Conservation (phyloP, 2,329 filamentous ascomycete genomes). For the Cryphonectria japonica region DNA sequence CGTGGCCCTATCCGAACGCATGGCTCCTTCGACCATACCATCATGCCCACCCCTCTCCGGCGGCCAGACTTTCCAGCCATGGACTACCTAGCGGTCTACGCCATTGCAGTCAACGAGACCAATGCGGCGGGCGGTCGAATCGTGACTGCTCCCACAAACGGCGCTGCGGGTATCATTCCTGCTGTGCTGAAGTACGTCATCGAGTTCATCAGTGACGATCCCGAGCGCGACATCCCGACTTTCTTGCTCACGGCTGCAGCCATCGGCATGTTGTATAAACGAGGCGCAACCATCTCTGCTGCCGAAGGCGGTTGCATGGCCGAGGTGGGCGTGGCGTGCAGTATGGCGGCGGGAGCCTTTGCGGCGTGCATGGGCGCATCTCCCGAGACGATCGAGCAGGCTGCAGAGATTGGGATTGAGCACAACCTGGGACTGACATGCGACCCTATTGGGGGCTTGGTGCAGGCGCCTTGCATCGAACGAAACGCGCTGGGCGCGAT, state of each 20-base stretch:
- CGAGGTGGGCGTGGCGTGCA: constrained; percentile 56
- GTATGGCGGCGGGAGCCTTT: constrained; percentile 55
- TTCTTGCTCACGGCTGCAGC: constrained; percentile 54
- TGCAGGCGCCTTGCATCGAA: constrained; percentile 57
- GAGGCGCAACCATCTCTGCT: constrained; percentile 55
- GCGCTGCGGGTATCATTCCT: constrained; percentile 55
- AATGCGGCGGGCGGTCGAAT: constrained; percentile 55
- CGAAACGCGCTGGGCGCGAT: constrained; percentile 54
- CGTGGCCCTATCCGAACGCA: constrained; percentile 47
- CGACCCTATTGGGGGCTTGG: constrained; percentile 54
- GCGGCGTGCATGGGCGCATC: constrained; percentile 56
- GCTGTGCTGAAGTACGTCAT: constrained; percentile 54
- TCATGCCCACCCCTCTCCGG: constrained; percentile 49
- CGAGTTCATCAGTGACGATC: constrained; percentile 54
- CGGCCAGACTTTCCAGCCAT: constrained; percentile 54
- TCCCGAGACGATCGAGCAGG: constrained; percentile 54
- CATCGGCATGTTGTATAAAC: constrained; percentile 58
- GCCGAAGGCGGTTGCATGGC: constrained; percentile 58
- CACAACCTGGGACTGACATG: constrained; percentile 56
- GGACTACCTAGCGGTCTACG: constrained; percentile 55
- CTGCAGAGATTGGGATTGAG: constrained; percentile 57
- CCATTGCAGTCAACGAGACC: constrained; percentile 58
- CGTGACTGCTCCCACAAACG: constrained; percentile 56
- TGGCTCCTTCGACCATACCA: constrained; percentile 50
- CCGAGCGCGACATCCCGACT: constrained; percentile 51